Base-by-base conservation (phyloP, 208 protist genomes). In the Leishmania lainsoni region DNA sequence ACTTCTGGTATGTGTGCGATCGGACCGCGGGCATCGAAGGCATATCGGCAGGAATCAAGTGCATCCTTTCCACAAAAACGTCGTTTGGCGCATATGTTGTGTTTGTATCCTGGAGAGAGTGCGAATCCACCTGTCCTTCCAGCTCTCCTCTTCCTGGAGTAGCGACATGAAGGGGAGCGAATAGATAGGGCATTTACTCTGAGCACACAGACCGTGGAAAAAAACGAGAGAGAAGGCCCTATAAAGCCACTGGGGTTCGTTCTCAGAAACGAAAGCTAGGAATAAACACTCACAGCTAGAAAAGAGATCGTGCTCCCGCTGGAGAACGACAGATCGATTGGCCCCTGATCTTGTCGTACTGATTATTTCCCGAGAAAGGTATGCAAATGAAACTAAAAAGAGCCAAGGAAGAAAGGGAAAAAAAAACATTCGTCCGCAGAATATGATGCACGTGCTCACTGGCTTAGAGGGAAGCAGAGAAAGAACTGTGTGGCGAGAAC, bases 201-300 rank as follows among this genome's bases (percentile, higher is more conserved):
- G 52, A 68, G 39, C 42, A 48, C 20, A 66, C 2, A 9, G 61
- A 80, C 32, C 45, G 32, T 17, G 22, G 5, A 78, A 71, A 58
- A 58, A 45, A 29, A 70, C 56, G 51, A 77, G 79, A 68, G 79
- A 74, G 66, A 54, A 35, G 14, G 32, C 3, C 10, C 29, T 29
- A 22, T 48, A 59, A 20, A 26, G 22, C 4, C 56, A 29, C 56
- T 61, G 22, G 6, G 56, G 22, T 29, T 26, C 56, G 22, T 16
- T n/a, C 4, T 61, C 22, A 61, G 22, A 61, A 61, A 61, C n/a
- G 22, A 3, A 61, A 61, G n/a, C 22, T 5, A 61, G 56, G n/a
- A 6, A 8, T 61, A 39, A 61, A 26, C 56, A 2, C 22, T 61
- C 1, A 29, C 8, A 66, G 59, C n/a, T 17, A 66, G 22, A n/a